Evolutionary conservation across 495 filamentous ascomycete species (phyloP).

Genomic region (Hamigera avellanea): DNA sequence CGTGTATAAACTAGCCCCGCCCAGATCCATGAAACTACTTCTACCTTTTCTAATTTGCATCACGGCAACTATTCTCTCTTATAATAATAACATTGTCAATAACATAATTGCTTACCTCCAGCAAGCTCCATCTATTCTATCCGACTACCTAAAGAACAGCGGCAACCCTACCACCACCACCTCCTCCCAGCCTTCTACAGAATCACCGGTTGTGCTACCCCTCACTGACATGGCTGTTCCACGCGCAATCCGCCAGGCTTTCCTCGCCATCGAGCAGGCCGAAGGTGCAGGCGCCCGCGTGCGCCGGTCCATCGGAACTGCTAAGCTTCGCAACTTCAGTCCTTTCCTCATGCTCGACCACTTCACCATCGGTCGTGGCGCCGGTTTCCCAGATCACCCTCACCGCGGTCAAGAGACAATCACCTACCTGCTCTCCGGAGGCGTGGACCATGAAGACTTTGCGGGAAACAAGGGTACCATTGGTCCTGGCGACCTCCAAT

Average conservation of each 20-base stretch:
- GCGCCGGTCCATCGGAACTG: conserved; percentile 77
- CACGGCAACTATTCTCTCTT: conserved; percentile 25
- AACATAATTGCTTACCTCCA: conserved; percentile 9
- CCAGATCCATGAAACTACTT: conserved; percentile 29
- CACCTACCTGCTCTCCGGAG: conserved; percentile 77
- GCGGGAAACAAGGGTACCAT: conserved; percentile 82
- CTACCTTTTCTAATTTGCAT: conserved; percentile 33
- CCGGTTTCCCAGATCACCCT: conserved; percentile 83
- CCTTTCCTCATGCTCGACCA: conserved; percentile 98
- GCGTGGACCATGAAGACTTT: conserved; percentile 92
- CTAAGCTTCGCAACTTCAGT: conserved; percentile 72
- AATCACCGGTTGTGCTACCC: conserved; percentile 7
- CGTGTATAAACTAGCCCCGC: conserved; percentile 23
- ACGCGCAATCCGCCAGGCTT: conserved; percentile 66
- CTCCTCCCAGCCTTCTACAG: conserved; percentile 3
- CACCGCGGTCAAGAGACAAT: conserved; percentile 77
- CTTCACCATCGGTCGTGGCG: conserved; percentile 67
- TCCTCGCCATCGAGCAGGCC: conserved; percentile 75
- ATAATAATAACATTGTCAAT: conserved; percentile 10
- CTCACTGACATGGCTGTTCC: conserved; percentile 52
- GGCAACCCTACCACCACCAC: conserved; percentile 3
- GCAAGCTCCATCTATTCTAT: conserved; percentile 8
- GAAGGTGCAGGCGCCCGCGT: conserved; percentile 88
- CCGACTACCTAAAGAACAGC: conserved; percentile 6
- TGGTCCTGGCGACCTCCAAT: conserved; percentile 76